Percentiles rank a stretch among this genome's conserved stretches.
phyloP scores from a whole-genome alignment of 2,329 filamentous ascomycete genomes.

The Xylariaceae sp. region DNA sequence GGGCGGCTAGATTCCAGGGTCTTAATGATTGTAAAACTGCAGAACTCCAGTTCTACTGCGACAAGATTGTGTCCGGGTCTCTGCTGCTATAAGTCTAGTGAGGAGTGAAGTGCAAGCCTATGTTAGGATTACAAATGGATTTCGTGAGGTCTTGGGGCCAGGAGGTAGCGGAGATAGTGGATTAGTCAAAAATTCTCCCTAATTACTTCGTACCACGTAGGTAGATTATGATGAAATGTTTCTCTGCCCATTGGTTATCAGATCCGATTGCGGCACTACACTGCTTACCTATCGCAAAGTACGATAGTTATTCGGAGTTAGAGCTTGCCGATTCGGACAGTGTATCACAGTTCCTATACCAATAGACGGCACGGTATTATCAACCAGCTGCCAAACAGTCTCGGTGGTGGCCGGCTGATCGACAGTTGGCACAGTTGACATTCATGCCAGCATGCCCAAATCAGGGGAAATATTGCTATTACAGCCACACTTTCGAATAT shows the following conservation, averaged over 20 bases:
- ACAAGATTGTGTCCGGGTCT: too few species aligned
- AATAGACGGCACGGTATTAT: too few species aligned
- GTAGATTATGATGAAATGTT: slow-evolving; percentile 22
- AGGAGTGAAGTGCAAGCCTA: neutral
- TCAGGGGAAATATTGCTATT: too few species aligned
- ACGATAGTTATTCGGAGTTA: neutral
- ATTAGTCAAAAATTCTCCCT: slow-evolving; percentile 34
- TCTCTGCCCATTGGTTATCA: slow-evolving; percentile 28
- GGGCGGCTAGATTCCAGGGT: neutral
- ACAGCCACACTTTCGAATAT: too few species aligned
- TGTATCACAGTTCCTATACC: too few species aligned
- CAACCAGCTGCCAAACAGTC: too few species aligned
- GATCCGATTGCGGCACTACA: slow-evolving; percentile 32
- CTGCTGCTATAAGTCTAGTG: too few species aligned
- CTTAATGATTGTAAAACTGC: neutral
- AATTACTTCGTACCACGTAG: too few species aligned
- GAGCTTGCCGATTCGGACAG: neutral
- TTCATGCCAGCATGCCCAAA: too few species aligned
- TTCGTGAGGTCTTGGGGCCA: neutral
- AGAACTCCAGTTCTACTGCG: neutral
- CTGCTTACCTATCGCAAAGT: neutral
- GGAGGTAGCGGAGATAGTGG: slow-evolving; percentile 17
- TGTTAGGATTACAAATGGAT: slow-evolving; percentile 23
- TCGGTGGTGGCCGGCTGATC: too few species aligned
- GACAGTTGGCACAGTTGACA: too few species aligned